phyloP scores from a whole-genome alignment of 257 asterid species.

The Capsicum pubescens region DNA sequence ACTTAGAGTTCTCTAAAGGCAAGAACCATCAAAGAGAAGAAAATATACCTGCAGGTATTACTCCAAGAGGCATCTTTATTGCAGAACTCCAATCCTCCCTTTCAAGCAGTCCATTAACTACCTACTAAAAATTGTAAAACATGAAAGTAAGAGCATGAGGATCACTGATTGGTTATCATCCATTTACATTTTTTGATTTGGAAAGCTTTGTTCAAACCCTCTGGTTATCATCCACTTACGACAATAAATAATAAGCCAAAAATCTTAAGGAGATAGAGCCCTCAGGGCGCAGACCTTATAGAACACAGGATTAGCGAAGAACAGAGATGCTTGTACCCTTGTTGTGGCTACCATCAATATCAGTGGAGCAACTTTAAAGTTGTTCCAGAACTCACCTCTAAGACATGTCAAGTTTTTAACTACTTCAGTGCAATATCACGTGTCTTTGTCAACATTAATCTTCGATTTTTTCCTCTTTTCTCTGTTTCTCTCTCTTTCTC shows the following conservation, averaged over 20 bases:
- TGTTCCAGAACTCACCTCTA: slow-evolving; percentile 4
- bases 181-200: not conserved
- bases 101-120: slow-evolving; percentile 85
- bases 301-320: not conserved
- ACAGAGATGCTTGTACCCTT: not conserved
- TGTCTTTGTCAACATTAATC: not conserved
- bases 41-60: slow-evolving; percentile 86
- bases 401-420: slow-evolving; percentile 10
- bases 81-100: slow-evolving; percentile 90
- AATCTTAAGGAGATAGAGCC: not conserved
- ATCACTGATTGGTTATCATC: slow-evolving; percentile 31
- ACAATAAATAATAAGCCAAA: slow-evolving; percentile 6
- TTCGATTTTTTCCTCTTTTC: not conserved
- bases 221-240: not conserved
- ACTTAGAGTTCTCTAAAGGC: not conserved
- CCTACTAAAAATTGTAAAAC: slow-evolving; percentile 65
- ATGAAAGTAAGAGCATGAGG: slow-evolving; percentile 40
- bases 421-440: not conserved
- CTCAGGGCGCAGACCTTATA: slow-evolving; percentile 5
- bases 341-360: slow-evolving; percentile 13
- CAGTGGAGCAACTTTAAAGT: not conserved
- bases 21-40: not conserved
- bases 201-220: not conserved
- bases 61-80: slow-evolving; percentile 81
- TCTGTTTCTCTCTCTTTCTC: not conserved